Conservation (phyloP, 257 asterid species). For the Verbascum thapsus region DNA sequence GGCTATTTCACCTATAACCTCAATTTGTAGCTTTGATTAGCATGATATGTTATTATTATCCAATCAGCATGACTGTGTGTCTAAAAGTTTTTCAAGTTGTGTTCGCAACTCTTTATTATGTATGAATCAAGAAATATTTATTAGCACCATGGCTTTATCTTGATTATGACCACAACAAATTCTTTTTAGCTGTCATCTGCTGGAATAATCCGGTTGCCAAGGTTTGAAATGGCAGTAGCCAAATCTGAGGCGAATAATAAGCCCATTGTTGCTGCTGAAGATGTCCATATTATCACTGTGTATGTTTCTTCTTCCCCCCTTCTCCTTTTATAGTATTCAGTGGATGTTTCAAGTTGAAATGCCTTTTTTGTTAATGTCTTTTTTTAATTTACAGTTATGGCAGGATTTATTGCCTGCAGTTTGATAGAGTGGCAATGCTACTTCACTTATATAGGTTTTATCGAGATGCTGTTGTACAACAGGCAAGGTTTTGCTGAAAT, state of each 20-base stretch:
- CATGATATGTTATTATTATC: slow-evolving; percentile 22
- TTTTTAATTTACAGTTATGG: slow-evolving; percentile 72
- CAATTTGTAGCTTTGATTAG: slow-evolving; percentile 11
- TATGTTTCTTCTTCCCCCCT: slow-evolving; percentile 38
- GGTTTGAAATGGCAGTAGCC: slow-evolving; percentile 88
- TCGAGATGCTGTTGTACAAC: slow-evolving; percentile 91
- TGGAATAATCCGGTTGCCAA: slow-evolving; percentile 84
- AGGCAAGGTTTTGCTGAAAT: slow-evolving; percentile 51
- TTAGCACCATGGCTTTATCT: slow-evolving; percentile 19
- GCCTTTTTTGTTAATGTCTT: slow-evolving; percentile 28
- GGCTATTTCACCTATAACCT: slow-evolving; percentile 18
- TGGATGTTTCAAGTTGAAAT: slow-evolving; percentile 27
- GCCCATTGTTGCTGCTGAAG: slow-evolving; percentile 86
- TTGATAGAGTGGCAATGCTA: slow-evolving; percentile 83
- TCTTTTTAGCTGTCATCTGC: slow-evolving; percentile 75
- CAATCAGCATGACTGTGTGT: not conserved
- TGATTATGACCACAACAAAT: slow-evolving; percentile 31
- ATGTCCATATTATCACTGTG: slow-evolving; percentile 84
- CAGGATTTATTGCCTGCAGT: slow-evolving; percentile 95
- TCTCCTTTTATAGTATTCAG: not conserved
- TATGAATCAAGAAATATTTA: not conserved
- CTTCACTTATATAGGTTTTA: slow-evolving; percentile 87
- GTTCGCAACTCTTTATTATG: not conserved
- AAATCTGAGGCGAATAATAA: slow-evolving; percentile 72
- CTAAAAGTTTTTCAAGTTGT: not conserved